These are phyloP conservation scores for Podospora bellae-mahoneyi DNA, from an alignment of 495 filamentous ascomycete genomes.

Conservation along the genomic window DNA sequence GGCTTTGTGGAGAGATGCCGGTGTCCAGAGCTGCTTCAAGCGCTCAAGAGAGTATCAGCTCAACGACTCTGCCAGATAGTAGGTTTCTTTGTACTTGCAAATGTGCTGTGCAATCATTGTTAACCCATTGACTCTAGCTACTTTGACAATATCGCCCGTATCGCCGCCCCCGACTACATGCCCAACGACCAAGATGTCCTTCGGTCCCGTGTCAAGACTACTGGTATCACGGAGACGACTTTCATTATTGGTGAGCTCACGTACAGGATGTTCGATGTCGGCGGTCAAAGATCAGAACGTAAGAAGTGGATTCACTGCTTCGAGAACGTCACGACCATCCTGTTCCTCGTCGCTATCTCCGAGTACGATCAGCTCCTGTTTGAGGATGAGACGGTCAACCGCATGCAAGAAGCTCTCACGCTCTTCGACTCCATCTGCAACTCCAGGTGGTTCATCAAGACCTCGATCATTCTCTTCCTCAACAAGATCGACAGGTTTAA, in stretches of 20 bases:
- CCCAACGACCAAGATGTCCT: slow-evolving; percentile 98
- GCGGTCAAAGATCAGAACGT: slow-evolving; percentile 95
- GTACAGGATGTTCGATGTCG: slow-evolving; percentile 99
- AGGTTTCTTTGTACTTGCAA: slow-evolving; percentile 36
- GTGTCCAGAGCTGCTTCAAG: slow-evolving; percentile 94
- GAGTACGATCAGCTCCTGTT: slow-evolving; percentile 98
- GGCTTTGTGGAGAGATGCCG: slow-evolving; percentile 88
- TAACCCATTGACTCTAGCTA: slow-evolving; percentile 60
- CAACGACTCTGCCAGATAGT: slow-evolving; percentile 99
- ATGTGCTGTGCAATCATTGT: slow-evolving; percentile 12
- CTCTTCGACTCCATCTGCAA: slow-evolving; percentile 99
- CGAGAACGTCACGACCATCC: slow-evolving; percentile 97
- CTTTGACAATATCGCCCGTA: slow-evolving; percentile 92
- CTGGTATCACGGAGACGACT: slow-evolving; percentile 97
- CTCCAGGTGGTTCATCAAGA: slow-evolving; percentile 99
- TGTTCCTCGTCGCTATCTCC: slow-evolving; percentile 98
- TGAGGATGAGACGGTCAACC: slow-evolving; percentile 92
- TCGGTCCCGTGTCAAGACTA: slow-evolving; percentile 96
- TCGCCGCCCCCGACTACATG: slow-evolving; percentile 88
- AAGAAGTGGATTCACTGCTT: slow-evolving; percentile 99
- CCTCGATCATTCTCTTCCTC: slow-evolving; percentile 97
- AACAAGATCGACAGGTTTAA: slow-evolving; percentile 99
- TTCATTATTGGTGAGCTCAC: slow-evolving; percentile 98
- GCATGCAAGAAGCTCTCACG: slow-evolving; percentile 98
- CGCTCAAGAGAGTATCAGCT: slow-evolving; percentile 94